Evolutionary conservation across 2,329 filamentous ascomycete species (phyloP).

Genomic region (Eurotiales sp.): DNA sequence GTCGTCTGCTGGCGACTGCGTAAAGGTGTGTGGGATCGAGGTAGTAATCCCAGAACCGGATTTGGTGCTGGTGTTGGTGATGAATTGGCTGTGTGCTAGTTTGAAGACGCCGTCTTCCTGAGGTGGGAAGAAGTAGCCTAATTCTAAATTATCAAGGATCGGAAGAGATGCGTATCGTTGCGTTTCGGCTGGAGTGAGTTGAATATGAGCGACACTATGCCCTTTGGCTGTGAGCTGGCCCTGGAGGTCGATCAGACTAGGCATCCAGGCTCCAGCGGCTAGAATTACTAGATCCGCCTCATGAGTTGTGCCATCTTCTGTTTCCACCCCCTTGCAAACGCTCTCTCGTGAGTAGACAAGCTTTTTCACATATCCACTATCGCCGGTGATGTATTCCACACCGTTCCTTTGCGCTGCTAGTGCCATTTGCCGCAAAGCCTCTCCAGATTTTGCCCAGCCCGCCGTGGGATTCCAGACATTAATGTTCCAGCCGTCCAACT

Average conservation of each 20-base stretch:
- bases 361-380: constrained; percentile 6
- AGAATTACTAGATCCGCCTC: constrained; percentile 53
- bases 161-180: constrained; percentile 50
- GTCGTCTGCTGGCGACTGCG: constrained; percentile 7
- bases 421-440: constrained; percentile 44
- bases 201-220: constrained; percentile 57
- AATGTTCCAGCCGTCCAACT: constrained; percentile 13
- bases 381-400: constrained; percentile 26
- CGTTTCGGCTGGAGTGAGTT: constrained; percentile 50
- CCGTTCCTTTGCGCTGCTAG: constrained; percentile 42
- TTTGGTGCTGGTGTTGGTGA: constrained; percentile 47
- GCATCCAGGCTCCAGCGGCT: constrained; percentile 56
- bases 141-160: constrained; percentile 40
- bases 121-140: constrained; percentile 12
- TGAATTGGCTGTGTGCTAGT: constrained; percentile 59
- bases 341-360: background rate
- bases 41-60: constrained; percentile 6
- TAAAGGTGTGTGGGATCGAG: constrained; percentile 7
- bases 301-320: constrained; percentile 45
- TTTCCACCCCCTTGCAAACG: constrained; percentile 41
- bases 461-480: constrained; percentile 43
- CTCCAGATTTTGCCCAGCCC: constrained; percentile 52
- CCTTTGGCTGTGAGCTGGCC: constrained; percentile 56
- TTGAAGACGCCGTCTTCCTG: constrained; percentile 51
- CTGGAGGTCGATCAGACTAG: constrained; percentile 45